Evolutionary conservation across 495 filamentous ascomycete species (phyloP).

Genomic region (Aspergillus ellipticus): DNA sequence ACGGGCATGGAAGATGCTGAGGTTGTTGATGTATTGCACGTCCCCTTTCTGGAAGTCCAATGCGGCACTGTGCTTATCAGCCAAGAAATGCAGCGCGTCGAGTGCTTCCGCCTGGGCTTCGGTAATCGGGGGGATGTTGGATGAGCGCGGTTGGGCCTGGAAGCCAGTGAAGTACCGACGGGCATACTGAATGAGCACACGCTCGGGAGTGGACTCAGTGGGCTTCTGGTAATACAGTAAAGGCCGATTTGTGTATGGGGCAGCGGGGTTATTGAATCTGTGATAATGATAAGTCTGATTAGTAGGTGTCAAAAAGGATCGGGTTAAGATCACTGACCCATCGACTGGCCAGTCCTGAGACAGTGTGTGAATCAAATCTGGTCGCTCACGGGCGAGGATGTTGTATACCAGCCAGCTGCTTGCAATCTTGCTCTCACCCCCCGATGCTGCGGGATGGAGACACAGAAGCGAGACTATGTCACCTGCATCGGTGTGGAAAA

Average conservation of each 20-base stretch:
- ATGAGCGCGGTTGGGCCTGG: conserved; percentile 42
- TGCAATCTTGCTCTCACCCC: conserved; percentile 51
- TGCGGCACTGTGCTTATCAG: conserved; percentile 43
- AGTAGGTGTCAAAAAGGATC: too few relatives aligned
- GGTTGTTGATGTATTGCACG: conserved; percentile 70
- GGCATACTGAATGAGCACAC: conserved; percentile 50
- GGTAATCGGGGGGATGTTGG: conserved; percentile 50
- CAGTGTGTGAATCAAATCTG: conserved; percentile 69
- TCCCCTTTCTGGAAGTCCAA: conserved; percentile 60
- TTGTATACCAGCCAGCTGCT: conserved; percentile 73
- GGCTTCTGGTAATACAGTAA: conserved; percentile 49
- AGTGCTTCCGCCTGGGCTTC: conserved; percentile 63
- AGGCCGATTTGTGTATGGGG: conserved; percentile 34
- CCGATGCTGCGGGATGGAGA: conserved; percentile 43
- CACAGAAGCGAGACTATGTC: conserved; percentile 57
- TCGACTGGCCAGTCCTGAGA: conserved; percentile 55
- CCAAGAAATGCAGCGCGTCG: conserved; percentile 58
- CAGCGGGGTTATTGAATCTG: conserved; percentile 26
- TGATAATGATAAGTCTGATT: not conserved
- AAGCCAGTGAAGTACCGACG: conserved; percentile 54
- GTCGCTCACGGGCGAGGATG: conserved; percentile 62
- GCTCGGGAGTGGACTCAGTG: conserved; percentile 35
- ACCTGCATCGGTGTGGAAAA: conserved; percentile 63
- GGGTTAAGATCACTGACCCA: conserved; percentile 38
- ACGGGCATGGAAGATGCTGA: conserved; percentile 56